Evolutionary conservation across 108 stramenopile genomes (phyloP).

Genomic region (Pseudonitzschia pungens): DNA sequence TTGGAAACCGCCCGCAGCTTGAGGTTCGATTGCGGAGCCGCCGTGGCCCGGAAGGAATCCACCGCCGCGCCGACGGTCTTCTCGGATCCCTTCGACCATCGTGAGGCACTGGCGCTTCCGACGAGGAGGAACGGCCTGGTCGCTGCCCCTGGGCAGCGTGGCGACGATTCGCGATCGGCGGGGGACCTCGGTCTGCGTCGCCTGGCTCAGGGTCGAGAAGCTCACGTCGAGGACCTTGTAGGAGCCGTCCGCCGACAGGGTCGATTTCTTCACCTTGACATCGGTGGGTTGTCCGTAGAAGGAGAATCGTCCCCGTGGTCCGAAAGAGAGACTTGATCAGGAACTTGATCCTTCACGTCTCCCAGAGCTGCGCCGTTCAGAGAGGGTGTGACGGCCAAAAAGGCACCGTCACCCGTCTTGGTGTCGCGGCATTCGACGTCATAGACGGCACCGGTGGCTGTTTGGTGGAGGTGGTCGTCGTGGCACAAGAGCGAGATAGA

Average conservation of each 20-base stretch:
- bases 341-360: slow-evolving; percentile 62
- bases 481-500: no score
- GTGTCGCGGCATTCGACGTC: slow-evolving; percentile 83
- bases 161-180: slow-evolving; percentile 65
- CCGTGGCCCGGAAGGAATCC: slow-evolving; percentile 64
- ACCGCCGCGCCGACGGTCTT: slow-evolving; percentile 36
- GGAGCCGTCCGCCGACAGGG: slow-evolving; percentile 2
- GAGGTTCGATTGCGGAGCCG: slow-evolving; percentile 59
- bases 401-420: slow-evolving; percentile 78
- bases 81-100: slow-evolving; percentile 66
- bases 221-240: slow-evolving; percentile 58
- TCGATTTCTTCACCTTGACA: slow-evolving; percentile 65
- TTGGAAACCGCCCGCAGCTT: slow-evolving; percentile 45
- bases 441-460: slow-evolving; percentile 67
- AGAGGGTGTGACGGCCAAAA: slow-evolving; percentile 60
- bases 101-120: slow-evolving; percentile 52
- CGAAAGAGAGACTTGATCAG: slow-evolving; percentile 64
- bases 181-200: slow-evolving; percentile 78
- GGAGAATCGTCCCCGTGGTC: slow-evolving; percentile 74
- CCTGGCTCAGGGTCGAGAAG: slow-evolving; percentile 73
- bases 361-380: slow-evolving; percentile 43
- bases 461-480: background rate
- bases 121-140: slow-evolving; percentile 82
- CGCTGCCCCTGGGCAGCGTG: slow-evolving; percentile 64
- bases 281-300: slow-evolving; percentile 85